phyloP scores from a whole-genome alignment of 2,329 filamentous ascomycete species.

The Sclerotinia spermophila region DNA sequence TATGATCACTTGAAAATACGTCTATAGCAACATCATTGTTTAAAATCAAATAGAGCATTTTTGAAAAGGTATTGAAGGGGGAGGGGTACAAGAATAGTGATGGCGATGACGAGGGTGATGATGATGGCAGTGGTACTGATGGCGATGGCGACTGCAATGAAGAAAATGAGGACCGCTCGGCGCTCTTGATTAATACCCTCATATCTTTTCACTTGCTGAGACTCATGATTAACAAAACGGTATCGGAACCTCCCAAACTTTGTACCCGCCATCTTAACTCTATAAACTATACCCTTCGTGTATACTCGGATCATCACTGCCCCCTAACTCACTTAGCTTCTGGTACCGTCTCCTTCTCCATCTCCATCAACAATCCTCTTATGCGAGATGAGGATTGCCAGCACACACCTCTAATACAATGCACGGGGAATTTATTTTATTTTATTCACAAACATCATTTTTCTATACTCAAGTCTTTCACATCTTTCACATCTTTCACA shows the following conservation, averaged over 20 bases:
- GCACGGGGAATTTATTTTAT: too few species aligned
- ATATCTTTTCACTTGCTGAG: neutral
- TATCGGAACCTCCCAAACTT: neutral
- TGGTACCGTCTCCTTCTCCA: neutral
- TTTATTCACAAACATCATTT: too few species aligned
- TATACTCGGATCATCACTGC: neutral
- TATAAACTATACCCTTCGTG: neutral
- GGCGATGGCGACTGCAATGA: neutral
- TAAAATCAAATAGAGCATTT: neutral
- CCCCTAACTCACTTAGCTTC: neutral
- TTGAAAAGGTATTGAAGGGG: neutral
- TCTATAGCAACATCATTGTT: neutral
- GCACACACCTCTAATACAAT: neutral
- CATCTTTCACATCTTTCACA: neutral
- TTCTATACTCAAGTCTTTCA: neutral
- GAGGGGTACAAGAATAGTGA: neutral
- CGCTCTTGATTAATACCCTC: neutral
- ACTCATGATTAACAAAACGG: neutral
- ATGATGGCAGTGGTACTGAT: neutral
- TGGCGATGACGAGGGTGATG: neutral
- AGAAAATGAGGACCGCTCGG: neutral
- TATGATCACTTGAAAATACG: neutral
- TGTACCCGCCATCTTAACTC: neutral
- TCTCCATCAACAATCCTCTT: neutral
- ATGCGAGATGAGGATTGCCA: neutral